Base-by-base conservation (phyloP, 2,329 filamentous ascomycete species). In the Celoporthe dispersa region DNA sequence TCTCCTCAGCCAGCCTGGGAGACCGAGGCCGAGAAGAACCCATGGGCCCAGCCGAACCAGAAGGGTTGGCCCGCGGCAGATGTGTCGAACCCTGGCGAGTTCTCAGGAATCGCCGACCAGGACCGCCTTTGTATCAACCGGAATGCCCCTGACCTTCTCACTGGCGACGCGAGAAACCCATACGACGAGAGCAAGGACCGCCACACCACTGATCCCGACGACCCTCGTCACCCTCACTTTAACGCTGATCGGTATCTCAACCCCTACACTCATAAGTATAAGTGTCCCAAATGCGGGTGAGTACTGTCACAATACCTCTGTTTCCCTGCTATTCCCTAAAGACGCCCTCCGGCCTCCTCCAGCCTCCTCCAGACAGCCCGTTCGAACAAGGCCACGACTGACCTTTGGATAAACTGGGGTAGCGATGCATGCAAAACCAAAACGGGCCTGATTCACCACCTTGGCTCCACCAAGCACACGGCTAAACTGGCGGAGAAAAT, bases 241-340 rank as follows among this genome's bases (percentile, higher is more conserved):
- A 81, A 85, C 57, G 77, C 81, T 0, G 77, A 80, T 1, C 78
- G 79, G 7, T 90, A 88, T 79, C 83, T 76, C 68, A 79, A 84
- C 55, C 66, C 77, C 0, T 77, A 82, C 39, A 78, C 81, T 1
- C 76, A 79, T 61, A 81, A 79, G 64, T 91, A 83, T 78, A 80
- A 78, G 67, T 91, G 89, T 68, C 89, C 88, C 0, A 83, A 86
- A 68, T 91, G 89, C 83, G 78, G 80, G 83, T 87, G 80, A 80
- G 82, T 78, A 39, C 37, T n/a, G 22, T 48, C 44, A 14, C 14
- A 3, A 22, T 22, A 19, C 28, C 39, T 28, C n/a, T 5, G 7
- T 16, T 39, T 22, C 19, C 11, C 11, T 19, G n/a, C 16, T 6
- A 19, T 3, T 25, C 19, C 19, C 1, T 16, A 1, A 19, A 16